Percentiles rank a stretch among this genome's conserved stretches.
These are phyloP conservation scores for Ogataea trehaloabstinens DNA, from an alignment of 805 yeast genomes.

Conservation along the genomic window DNA sequence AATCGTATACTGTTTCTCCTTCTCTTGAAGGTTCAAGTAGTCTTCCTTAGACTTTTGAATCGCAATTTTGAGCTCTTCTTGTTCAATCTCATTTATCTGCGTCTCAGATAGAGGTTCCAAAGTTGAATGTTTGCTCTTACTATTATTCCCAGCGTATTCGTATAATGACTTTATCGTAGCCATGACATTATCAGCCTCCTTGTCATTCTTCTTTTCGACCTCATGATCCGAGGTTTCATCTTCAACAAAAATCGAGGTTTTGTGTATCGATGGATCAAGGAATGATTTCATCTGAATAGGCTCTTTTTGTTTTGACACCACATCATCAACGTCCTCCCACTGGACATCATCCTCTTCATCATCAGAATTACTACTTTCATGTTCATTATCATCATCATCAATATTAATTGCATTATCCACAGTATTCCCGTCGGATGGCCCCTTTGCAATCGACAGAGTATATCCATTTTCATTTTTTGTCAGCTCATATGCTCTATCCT, in stretches of 20 bases:
- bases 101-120: not conserved
- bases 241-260: slow-evolving; percentile 19
- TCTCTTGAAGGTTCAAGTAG: slow-evolving; percentile 28
- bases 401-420: slow-evolving; percentile 47
- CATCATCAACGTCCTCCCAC: slow-evolving; percentile 62
- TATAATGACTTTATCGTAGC: slow-evolving; percentile 32
- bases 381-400: slow-evolving; percentile 28
- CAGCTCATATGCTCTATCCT: slow-evolving; percentile 70
- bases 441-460: slow-evolving; percentile 59
- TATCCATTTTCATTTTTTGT: slow-evolving; percentile 80
- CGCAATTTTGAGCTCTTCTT: slow-evolving; percentile 40
- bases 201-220: not conserved
- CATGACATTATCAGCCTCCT: slow-evolving; percentile 17
- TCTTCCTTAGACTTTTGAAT: slow-evolving; percentile 48
- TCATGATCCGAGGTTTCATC: slow-evolving; percentile 5
- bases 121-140: slow-evolving; percentile 13
- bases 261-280: slow-evolving; percentile 18
- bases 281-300: slow-evolving; percentile 12
- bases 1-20: slow-evolving; percentile 19
- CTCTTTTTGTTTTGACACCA: not conserved
- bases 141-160: slow-evolving; percentile 30
- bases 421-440: slow-evolving; percentile 40
- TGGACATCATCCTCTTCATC: slow-evolving; percentile 48
- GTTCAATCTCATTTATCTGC: slow-evolving; percentile 15
- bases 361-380: slow-evolving; percentile 12